These are phyloP conservation scores for Pholiota microspora DNA, from an alignment of 768 basidiomycete species.

Conservation along the genomic window DNA sequence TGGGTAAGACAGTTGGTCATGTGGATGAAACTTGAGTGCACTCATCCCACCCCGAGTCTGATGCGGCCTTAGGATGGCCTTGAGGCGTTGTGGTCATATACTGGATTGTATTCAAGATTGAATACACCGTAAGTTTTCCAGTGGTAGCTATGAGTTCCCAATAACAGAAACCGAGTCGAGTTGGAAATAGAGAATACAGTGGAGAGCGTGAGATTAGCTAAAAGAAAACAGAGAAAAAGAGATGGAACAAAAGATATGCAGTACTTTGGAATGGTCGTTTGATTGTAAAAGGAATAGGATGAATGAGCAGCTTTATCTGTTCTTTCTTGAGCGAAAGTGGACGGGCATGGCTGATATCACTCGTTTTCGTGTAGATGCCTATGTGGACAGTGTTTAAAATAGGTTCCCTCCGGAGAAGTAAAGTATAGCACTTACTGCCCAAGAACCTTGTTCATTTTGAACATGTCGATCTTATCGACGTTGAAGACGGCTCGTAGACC, in stretches of 20 bases:
- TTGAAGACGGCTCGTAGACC: constrained; percentile 72
- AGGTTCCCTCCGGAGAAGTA: not conserved
- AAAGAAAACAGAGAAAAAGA: constrained; percentile 1
- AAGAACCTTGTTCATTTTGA: constrained; percentile 91
- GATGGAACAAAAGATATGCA: constrained; percentile 8
- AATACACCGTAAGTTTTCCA: not conserved
- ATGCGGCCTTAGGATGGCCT: too few species aligned
- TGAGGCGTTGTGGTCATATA: not conserved
- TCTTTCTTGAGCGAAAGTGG: not conserved
- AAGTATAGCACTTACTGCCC: constrained; percentile 53
- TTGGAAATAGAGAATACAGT: constrained; percentile 16
- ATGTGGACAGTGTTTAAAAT: constrained; percentile 1
- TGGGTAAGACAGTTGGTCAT: not conserved
- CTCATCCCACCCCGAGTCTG: not conserved
- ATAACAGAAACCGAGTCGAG: not conserved
- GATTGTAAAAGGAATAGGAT: not conserved
- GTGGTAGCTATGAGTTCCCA: not conserved
- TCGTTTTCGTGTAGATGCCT: constrained; percentile 28
- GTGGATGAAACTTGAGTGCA: not conserved
- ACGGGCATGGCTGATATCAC: constrained; percentile 5
- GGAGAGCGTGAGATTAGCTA: constrained; percentile 14
- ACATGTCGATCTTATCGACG: constrained; percentile 86
- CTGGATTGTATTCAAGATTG: not conserved
- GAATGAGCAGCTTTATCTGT: not conserved
- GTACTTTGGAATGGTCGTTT: constrained; percentile 7